Evolutionary conservation across 2,329 filamentous ascomycete species (phyloP).

Genomic region (Emmonsiellopsis sp.): DNA sequence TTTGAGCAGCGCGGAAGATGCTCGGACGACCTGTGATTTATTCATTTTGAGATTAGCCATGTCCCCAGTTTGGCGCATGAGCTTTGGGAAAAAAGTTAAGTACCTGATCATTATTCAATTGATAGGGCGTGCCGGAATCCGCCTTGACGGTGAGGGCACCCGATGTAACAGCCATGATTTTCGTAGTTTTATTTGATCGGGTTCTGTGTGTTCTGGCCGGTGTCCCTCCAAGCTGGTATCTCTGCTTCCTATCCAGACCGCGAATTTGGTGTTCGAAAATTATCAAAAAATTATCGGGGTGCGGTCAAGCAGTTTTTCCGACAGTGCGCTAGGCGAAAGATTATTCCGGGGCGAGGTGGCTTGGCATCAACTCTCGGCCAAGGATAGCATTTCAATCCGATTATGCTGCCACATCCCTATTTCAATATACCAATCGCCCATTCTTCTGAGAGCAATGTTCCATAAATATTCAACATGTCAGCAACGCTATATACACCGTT

Average conservation of each 20-base stretch:
- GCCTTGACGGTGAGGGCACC: conserved; percentile 32
- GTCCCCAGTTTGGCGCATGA: no score
- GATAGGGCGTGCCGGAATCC: conserved; percentile 37
- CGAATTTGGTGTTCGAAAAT: conserved; percentile 12
- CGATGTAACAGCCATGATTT: conserved; percentile 30
- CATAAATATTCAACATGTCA: no score
- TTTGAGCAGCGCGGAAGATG: conserved; percentile 50
- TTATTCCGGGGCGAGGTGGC: background rate
- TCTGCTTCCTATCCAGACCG: background rate
- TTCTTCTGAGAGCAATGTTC: no score
- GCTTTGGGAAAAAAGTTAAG: background rate
- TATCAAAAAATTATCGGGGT: conserved; percentile 30
- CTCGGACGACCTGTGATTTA: conserved; percentile 44
- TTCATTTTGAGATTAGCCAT: conserved; percentile 4
- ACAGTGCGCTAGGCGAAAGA: background rate
- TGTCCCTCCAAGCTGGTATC: conserved; percentile 4
- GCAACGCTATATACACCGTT: no score
- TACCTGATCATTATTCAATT: conserved; percentile 41
- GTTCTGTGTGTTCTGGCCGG: conserved; percentile 3
- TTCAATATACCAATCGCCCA: no score
- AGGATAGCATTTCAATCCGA: no score
- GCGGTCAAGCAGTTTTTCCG: conserved; percentile 26
- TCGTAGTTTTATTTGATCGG: background rate
- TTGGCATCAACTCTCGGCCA: no score
- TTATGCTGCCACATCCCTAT: no score